phyloP scores from a whole-genome alignment of 768 basidiomycete genomes.

The Mycena haematopus region DNA sequence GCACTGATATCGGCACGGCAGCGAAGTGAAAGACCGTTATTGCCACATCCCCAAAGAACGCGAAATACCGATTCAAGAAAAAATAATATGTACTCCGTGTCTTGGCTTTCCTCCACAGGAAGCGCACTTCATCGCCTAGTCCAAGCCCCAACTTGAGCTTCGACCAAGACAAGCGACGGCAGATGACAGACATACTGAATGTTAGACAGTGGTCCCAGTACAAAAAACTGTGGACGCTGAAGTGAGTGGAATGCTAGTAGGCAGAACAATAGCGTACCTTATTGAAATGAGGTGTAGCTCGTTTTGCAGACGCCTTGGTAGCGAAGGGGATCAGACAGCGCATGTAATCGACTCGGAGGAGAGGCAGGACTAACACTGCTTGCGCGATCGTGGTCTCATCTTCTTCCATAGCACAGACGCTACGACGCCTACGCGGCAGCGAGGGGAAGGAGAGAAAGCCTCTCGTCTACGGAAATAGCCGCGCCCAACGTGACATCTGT shows the following conservation, averaged over 20 bases:
- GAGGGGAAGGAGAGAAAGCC: neutral
- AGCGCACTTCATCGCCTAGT: slow-evolving; percentile 20
- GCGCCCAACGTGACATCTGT: no score
- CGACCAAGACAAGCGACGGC: neutral
- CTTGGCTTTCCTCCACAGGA: slow-evolving; percentile 10
- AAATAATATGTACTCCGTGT: slow-evolving; percentile 23
- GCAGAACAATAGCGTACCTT: slow-evolving; percentile 13
- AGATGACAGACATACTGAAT: slow-evolving; percentile 6
- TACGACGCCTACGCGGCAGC: neutral
- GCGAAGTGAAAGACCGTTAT: slow-evolving; percentile 19
- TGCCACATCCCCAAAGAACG: slow-evolving; percentile 14
- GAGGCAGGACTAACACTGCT: neutral
- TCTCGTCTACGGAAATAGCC: neutral
- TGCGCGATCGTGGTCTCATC: neutral
- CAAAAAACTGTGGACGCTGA: neutral
- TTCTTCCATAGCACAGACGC: neutral
- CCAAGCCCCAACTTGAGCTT: neutral
- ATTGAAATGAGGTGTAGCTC: slow-evolving; percentile 15
- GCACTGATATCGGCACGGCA: slow-evolving; percentile 11
- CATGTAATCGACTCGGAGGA: neutral
- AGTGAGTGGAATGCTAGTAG: neutral
- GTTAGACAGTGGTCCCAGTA: slow-evolving; percentile 20
- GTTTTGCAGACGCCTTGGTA: slow-evolving; percentile 12
- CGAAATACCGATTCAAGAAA: slow-evolving; percentile 21
- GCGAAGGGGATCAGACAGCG: neutral